A percentile compares a stretch with the other conserved stretches of the same genome.
Evolutionary conservation across 2,329 filamentous ascomycete species (phyloP).

Genomic region (Venturia effusa): DNA sequence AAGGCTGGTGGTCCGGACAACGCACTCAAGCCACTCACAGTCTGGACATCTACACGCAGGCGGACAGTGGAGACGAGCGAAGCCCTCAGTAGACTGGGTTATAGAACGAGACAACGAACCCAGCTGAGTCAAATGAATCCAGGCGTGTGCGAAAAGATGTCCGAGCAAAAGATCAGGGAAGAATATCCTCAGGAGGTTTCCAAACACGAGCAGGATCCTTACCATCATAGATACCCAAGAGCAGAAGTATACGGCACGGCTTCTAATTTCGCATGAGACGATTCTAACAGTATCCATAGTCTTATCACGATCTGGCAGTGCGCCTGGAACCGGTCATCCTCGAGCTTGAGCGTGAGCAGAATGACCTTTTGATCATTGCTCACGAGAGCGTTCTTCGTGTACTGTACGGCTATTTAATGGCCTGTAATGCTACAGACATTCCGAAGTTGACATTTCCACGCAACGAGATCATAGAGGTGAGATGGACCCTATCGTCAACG

Average conservation of each 20-base stretch:
- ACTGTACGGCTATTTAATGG: constrained; percentile 96
- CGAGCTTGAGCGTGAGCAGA: constrained; percentile 91
- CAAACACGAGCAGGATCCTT: constrained; percentile 90
- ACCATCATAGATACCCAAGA: constrained; percentile 90
- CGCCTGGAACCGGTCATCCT: constrained; percentile 95
- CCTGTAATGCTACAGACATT: constrained; percentile 91
- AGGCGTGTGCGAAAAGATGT: constrained; percentile 89
- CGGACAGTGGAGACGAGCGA: constrained; percentile 85
- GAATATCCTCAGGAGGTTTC: constrained; percentile 83
- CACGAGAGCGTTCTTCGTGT: constrained; percentile 97
- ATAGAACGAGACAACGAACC: constrained; percentile 78
- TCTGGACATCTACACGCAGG: constrained; percentile 91
- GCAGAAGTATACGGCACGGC: constrained; percentile 56
- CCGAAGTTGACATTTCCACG: constrained; percentile 87
- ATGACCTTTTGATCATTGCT: constrained; percentile 94
- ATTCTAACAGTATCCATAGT: constrained; percentile 42
- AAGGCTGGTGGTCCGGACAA: constrained; percentile 56
- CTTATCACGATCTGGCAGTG: constrained; percentile 96
- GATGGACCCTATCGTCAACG: constrained; percentile 13
- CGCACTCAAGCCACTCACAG: constrained; percentile 67
- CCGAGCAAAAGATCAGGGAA: constrained; percentile 67
- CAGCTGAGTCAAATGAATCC: constrained; percentile 98
- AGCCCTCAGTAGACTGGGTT: constrained; percentile 66
- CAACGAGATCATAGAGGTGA: constrained; percentile 88
- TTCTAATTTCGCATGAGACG: neutral